Evolutionary conservation across 306 rosid genomes (phyloP), one percentile per base, ranked within the genome.

Genomic region (Luffa acutangula): DNA sequence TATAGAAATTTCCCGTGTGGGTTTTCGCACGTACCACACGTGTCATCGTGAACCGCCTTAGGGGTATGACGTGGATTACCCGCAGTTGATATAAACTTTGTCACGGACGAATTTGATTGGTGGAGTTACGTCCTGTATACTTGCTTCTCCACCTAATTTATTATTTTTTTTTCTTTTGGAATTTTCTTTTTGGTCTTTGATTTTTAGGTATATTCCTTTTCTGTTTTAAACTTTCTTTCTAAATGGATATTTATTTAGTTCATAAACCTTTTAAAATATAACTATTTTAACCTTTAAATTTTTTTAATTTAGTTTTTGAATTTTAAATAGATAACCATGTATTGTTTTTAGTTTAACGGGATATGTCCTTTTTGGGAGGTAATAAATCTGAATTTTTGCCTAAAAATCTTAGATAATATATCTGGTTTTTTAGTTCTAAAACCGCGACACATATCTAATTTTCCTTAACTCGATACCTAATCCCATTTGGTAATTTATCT

Each of bases 1-100:
- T 48, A 48, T 72, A 46, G 20, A 72, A 3, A 45, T 6, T 46
- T 25, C 77, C 6, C 53, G 37, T 4, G 18, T 5, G 41, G 11
- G 42, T 46, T 72, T 46, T 25, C 54, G 4, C 77, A 72, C 77
- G 77, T 3, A 14, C 77, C 21, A 1, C 58, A 25, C 77, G 42
- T 72, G 77, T 25, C 58, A 72, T 21, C 58, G 58, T 72, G n/a
- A 72, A 72, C 77, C 77, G 75, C 36, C 75, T 20, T 13, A 71
- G 3, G 6, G 56, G 57, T 31, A 3, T 46, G 41, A 72, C 56
- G 77, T 72, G 57, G 37, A 6, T 46, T 31, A 72, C 77, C 77
- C 41, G 58, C 15, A 21, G 58, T 72, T 46, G 77, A 46, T 48
- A 48, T 6, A n/a, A 39, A 20, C 10, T 0, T 5, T 69, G 18